phyloP scores from a whole-genome alignment of 163 green algal species.

The Prototheca cutis region DNA sequence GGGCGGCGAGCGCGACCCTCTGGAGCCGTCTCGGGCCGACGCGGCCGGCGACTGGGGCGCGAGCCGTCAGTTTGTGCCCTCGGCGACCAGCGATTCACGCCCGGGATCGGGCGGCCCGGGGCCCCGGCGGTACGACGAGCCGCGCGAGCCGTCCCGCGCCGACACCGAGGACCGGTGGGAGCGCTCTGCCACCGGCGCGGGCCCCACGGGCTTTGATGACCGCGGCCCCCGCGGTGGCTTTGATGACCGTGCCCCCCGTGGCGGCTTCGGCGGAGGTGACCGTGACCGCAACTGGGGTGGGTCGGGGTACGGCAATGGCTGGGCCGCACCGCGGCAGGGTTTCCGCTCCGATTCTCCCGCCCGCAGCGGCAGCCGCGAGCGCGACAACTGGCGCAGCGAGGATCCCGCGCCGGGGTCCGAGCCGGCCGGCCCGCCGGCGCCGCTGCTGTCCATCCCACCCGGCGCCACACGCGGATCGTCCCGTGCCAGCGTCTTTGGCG shows the following conservation, averaged over 20 bases:
- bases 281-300: constrained; percentile 16
- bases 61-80: constrained; percentile 38
- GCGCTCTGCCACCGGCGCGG: not conserved
- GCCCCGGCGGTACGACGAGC: constrained; percentile 11
- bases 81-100: not conserved
- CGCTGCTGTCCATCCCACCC: not conserved
- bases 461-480: constrained; percentile 1
- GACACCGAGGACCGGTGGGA: constrained; percentile 53
- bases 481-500: constrained; percentile 49
- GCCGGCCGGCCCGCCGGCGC: constrained; percentile 4
- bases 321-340: not conserved
- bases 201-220: not conserved
- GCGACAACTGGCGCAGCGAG: constrained; percentile 2
- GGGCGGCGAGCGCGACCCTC: constrained; percentile 23
- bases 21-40: constrained; percentile 33
- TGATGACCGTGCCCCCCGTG: constrained; percentile 19
- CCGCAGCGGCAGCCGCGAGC: constrained; percentile 1
- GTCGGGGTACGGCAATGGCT: no score
- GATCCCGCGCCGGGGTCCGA: not conserved
- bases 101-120: constrained; percentile 4
- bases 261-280: constrained; percentile 15
- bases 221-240: constrained; percentile 13
- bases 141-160: constrained; percentile 32
- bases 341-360: not conserved
- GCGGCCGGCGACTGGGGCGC: constrained; percentile 46